Conservation (phyloP, 805 yeast species). For the Tetrapisispora iriomotensis region DNA sequence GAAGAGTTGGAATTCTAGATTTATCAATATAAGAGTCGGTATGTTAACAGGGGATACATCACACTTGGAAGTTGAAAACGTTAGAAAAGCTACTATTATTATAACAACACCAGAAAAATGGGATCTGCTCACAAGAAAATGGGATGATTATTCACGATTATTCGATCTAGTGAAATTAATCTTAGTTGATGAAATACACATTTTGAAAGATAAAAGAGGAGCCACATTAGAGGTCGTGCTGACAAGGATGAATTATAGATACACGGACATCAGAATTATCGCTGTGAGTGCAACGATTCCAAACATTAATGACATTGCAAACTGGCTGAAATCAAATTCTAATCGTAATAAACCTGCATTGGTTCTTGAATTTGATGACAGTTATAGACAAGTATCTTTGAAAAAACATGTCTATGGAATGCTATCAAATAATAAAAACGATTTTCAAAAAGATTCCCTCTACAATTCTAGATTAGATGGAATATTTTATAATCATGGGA, state of each 20-base stretch:
- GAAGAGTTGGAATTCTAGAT: constrained; percentile 37
- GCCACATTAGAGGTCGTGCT: constrained; percentile 39
- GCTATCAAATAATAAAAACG: constrained; percentile 31
- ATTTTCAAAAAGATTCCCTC: constrained; percentile 38
- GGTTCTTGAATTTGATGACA: constrained; percentile 37
- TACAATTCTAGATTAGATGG: constrained; percentile 35
- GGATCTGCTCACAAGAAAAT: constrained; percentile 46
- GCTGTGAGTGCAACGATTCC: constrained; percentile 48
- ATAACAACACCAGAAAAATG: constrained; percentile 56
- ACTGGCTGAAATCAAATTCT: constrained; percentile 32
- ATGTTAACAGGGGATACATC: constrained; percentile 48
- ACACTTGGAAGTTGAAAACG: constrained; percentile 35
- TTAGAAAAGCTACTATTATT: constrained; percentile 40
- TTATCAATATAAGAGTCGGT: constrained; percentile 38
- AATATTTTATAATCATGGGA: constrained; percentile 32
- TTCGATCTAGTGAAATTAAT: constrained; percentile 38
- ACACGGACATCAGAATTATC: constrained; percentile 32
- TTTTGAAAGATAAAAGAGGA: constrained; percentile 38
- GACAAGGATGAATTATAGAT: constrained; percentile 38
- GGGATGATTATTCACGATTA: constrained; percentile 35
- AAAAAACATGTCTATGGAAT: constrained; percentile 37
- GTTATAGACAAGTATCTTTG: constrained; percentile 37
- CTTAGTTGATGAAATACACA: constrained; percentile 40
- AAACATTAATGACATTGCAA: constrained; percentile 39
- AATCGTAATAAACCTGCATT: constrained; percentile 22